A percentile compares a stretch with the other conserved stretches of the same genome.
phyloP scores from a whole-genome alignment of 1,284 basidiomycete genomes.

The Ustilago loliicola region DNA sequence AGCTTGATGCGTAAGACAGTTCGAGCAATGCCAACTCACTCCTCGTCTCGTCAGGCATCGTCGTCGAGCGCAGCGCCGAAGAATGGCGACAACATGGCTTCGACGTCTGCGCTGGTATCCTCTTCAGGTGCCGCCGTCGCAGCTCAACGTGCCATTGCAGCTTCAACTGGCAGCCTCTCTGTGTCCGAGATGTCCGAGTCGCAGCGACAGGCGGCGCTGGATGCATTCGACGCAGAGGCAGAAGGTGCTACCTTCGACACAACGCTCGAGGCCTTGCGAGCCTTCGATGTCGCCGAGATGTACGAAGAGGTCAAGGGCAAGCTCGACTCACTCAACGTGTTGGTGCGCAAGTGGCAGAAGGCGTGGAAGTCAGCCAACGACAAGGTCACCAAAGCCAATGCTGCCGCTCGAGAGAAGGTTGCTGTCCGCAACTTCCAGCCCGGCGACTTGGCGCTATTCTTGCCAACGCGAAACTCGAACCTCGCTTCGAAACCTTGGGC shows the following conservation, averaged over 20 bases:
- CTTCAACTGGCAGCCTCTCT: constrained; percentile 40
- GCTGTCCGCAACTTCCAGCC: constrained; percentile 62
- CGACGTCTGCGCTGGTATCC: constrained; percentile 11
- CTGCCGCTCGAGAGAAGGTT: constrained; percentile 72
- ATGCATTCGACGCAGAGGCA: constrained; percentile 51
- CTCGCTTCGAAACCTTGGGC: constrained; percentile 58
- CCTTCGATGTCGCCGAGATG: constrained; percentile 79
- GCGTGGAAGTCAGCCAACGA: constrained; percentile 81
- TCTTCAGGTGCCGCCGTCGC: constrained; percentile 16
- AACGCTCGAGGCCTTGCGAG: constrained; percentile 74
- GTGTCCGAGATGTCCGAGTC: constrained; percentile 50
- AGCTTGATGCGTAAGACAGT: constrained; percentile 47
- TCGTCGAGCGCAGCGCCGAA: constrained; percentile 17
- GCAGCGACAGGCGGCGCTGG: constrained; percentile 50
- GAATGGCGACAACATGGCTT: constrained; percentile 12
- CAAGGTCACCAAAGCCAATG: constrained; percentile 76
- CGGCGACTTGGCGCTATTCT: constrained; percentile 87
- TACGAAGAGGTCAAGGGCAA: constrained; percentile 86
- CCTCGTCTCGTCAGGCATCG: constrained; percentile 50
- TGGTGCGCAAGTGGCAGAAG: constrained; percentile 95
- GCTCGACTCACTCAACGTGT: constrained; percentile 74
- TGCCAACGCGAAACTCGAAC: constrained; percentile 92
- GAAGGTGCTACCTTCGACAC: constrained; percentile 43
- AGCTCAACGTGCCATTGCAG: constrained; percentile 43
- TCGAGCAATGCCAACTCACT: constrained; percentile 53